Percentiles rank a stretch among this genome's conserved stretches.
phyloP scores from a whole-genome alignment of 129 eudicot genomes.

The Tagetes erecta region DNA sequence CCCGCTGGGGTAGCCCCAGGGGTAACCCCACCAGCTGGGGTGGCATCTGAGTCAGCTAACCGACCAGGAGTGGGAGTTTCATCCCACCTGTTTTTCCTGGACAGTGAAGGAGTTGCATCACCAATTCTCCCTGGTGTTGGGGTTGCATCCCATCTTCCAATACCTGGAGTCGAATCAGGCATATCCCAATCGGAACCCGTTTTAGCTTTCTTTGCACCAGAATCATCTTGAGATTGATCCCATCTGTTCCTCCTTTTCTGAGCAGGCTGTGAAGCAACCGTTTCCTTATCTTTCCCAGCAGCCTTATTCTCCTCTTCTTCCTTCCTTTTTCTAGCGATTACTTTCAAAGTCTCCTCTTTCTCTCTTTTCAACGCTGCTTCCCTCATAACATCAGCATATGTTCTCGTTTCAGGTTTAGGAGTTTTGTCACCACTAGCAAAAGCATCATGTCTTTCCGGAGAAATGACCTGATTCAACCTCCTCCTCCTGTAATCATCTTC shows the following conservation, averaged over 20 bases:
- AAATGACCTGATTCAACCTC: conserved; percentile 75
- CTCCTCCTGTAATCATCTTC: conserved; percentile 88
- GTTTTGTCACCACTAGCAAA: conserved; percentile 88
- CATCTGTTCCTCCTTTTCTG: conserved; percentile 93
- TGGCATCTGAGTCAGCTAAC: conserved; percentile 81
- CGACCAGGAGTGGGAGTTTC: conserved; percentile 97
- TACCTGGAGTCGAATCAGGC: conserved; percentile 96
- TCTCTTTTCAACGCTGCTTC: conserved; percentile 82
- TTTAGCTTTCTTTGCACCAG: conserved; percentile 60
- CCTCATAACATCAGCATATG: conserved; percentile 92
- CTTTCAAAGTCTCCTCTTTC: conserved; percentile 72
- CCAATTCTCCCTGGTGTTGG: conserved; percentile 90
- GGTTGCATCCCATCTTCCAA: conserved; percentile 99
- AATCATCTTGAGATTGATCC: conserved; percentile 83
- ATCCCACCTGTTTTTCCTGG: conserved; percentile 93
- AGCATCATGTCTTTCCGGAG: conserved; percentile 92
- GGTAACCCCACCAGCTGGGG: conserved; percentile 91
- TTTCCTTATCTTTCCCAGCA: conserved; percentile 50
- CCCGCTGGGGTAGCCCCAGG: conserved; percentile 99
- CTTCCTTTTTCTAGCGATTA: conserved; percentile 72
- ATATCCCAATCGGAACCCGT: conserved; percentile 87
- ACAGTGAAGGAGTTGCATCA: conserved; percentile 84
- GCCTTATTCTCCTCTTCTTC: conserved; percentile 70
- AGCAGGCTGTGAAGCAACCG: conserved; percentile 47
- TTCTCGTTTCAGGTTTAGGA: conserved; percentile 76